These are phyloP conservation scores for Triticum dicoccoides DNA, from an alignment of 176 grass and related monocot genomes.

Conservation along the genomic window DNA sequence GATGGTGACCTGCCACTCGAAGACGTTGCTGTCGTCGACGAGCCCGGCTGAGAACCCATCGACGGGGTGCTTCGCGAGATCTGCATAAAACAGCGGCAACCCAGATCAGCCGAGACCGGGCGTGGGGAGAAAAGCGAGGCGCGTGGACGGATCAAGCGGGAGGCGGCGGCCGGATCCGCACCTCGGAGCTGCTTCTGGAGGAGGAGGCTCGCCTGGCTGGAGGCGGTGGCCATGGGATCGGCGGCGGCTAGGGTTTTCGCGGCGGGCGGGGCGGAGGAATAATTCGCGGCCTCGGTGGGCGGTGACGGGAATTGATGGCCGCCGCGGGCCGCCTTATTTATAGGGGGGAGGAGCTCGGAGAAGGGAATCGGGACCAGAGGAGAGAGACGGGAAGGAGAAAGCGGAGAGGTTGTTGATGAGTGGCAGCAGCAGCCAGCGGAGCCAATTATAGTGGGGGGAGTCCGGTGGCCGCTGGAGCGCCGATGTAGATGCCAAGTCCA, in stretches of 20 bases:
- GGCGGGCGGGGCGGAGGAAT: conserved; percentile 14
- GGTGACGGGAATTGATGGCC: conserved; percentile 35
- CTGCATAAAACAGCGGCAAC: conserved; percentile 30
- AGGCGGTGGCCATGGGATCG: conserved; percentile 58
- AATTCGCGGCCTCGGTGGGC: conserved; percentile 16
- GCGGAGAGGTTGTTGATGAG: conserved; percentile 29
- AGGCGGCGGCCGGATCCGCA: conserved; percentile 28
- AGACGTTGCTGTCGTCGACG: conserved; percentile 86
- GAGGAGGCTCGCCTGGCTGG: conserved; percentile 78
- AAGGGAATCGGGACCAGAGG: conserved; percentile 16
- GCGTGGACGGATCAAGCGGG: background rate
- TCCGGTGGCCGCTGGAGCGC: background rate
- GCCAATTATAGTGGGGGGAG: background rate
- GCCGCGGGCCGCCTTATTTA: conserved; percentile 51
- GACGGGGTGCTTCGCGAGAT: conserved; percentile 83
- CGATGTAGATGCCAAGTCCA: background rate
- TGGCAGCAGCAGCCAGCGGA: background rate
- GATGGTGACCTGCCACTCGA: conserved; percentile 95
- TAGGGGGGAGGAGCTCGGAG: conserved; percentile 38
- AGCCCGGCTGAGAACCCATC: conserved; percentile 84
- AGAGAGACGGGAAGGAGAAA: background rate
- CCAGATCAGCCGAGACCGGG: conserved; percentile 9
- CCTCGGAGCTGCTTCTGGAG: conserved; percentile 92
- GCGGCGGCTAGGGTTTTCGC: conserved; percentile 43
- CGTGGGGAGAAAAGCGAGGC: background rate